Conservation (phyloP, 2,329 filamentous ascomycete species). For the Diaporthe humulicola region DNA sequence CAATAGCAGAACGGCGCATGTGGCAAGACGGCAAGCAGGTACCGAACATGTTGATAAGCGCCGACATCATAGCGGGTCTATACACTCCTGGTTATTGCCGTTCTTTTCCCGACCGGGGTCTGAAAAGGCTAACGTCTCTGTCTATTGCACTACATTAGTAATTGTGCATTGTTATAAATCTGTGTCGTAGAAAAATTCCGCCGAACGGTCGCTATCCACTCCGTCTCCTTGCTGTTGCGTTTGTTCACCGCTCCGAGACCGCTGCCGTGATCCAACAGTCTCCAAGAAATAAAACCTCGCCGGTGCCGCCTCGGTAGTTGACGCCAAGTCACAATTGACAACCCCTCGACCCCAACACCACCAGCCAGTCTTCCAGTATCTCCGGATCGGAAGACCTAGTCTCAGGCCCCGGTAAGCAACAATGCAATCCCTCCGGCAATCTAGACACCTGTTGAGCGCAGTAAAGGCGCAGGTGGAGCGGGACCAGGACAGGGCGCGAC, state of each 20-base stretch:
- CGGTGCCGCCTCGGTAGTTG: neutral
- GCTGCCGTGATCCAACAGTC: too few species aligned
- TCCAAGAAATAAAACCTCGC: neutral
- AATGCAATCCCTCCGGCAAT: conserved; percentile 46
- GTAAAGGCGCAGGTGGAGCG: conserved; percentile 44
- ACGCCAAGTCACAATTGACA: neutral
- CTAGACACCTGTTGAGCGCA: conserved; percentile 41
- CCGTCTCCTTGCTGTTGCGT: neutral
- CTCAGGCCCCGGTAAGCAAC: conserved; percentile 16
- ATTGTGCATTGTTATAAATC: conserved; percentile 1
- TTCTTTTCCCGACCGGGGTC: conserved; percentile 15
- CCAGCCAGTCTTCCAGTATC: conserved; percentile 9
- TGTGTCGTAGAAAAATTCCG: neutral
- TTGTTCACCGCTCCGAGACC: conserved; percentile 11
- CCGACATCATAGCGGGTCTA: conserved; percentile 23
- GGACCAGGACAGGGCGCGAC: conserved; percentile 41
- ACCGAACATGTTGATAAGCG: neutral
- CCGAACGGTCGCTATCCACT: neutral
- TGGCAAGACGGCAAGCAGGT: neutral
- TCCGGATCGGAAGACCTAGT: neutral
- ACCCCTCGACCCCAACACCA: neutral
- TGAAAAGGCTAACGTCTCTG: neutral
- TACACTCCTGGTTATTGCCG: conserved; percentile 7
- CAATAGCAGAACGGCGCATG: neutral
- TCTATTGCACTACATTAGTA: conserved; percentile 13